Evolutionary conservation across 2,329 filamentous ascomycete species (phyloP), one percentile per base, ranked within the genome.

Genomic region (Fonsecaea nubica): DNA sequence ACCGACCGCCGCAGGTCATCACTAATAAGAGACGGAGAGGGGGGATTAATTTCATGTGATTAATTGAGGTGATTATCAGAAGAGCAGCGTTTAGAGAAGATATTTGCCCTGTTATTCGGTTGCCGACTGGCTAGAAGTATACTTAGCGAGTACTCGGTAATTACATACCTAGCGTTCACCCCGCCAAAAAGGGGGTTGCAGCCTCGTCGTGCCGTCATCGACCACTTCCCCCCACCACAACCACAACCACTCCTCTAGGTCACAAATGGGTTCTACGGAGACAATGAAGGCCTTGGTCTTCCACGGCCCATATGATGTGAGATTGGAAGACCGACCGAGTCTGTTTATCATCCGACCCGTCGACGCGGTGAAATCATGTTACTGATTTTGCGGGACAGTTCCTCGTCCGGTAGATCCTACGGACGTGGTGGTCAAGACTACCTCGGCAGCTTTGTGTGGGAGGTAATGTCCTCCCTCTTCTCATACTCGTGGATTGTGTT

Each of bases 351-450:
- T 33, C 33, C 13, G 8, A 15, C 35, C 30, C 30, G 30, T 32
- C 4, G 30, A 32, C 30, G 30, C 30, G 30, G 30, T 42, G 35
- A 15, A 5, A 40, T 40, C 12, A 3, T 15, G 21, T 36, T 25
- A 32, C n/a, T n/a, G 13, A 36, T 25, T 9, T 7, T 18, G 3
- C 33, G 30, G 30, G 30, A 32, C 13, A 64, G 62, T 64, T 40
- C 62, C 62, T 38, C 38, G 21, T 9, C 30, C 53, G 10, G 25
- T 53, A 33, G 83, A 91, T 65, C 83, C 86, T 6, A 86, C 84
- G 62, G 93, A 97, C 76, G 86, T 94, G 63, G 88, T 97, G 70
- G 87, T 96, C 74, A 93, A 92, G 77, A 91, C 96, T n/a, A 85
- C 87, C 65, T 91, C 91, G 72, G 91, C 92, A 25, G 93, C 92